Percentiles rank a stretch among this genome's conserved stretches.
phyloP scores from a whole-genome alignment of 768 basidiomycete genomes.

The Pleurotus sapidus region DNA sequence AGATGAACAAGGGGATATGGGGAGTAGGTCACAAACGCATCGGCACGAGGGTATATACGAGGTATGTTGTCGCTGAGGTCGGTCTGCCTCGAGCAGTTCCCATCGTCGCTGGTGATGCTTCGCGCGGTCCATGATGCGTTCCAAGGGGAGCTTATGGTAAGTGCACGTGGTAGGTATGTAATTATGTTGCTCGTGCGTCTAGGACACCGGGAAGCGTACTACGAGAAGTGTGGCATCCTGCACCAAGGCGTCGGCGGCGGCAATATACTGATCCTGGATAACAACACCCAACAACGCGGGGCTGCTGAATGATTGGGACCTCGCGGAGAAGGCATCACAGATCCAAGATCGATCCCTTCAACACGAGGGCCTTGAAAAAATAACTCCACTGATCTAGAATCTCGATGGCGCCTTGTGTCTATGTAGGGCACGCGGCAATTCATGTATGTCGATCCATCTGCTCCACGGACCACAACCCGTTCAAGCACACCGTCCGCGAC shows the following conservation, averaged over 20 bases:
- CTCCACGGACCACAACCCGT: slow-evolving; percentile 13
- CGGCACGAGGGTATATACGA: too few relatives aligned
- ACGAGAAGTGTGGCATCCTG: slow-evolving; percentile 11
- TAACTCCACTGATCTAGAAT: too few relatives aligned
- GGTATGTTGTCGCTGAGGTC: too few relatives aligned
- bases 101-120: not conserved
- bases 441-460: slow-evolving; percentile 22
- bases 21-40: not conserved
- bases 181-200: slow-evolving; percentile 5
- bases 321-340: slow-evolving; percentile 6
- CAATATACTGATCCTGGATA: slow-evolving; percentile 20
- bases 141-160: slow-evolving; percentile 5
- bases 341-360: not conserved
- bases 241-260: slow-evolving; percentile 24
- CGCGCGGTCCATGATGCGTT: slow-evolving; percentile 15
- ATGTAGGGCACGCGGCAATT: slow-evolving; percentile 29
- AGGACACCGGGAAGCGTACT: slow-evolving; percentile 19
- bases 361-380: slow-evolving; percentile 5
- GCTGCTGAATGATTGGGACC: slow-evolving; percentile 25
- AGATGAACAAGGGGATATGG: slow-evolving; percentile 6
- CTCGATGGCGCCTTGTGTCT: too few relatives aligned
- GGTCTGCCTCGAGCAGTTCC: too few relatives aligned
- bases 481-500: slow-evolving; percentile 20
- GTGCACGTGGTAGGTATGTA: not conserved
- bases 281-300: slow-evolving; percentile 11